Evolutionary conservation across 1,284 basidiomycete genomes (phyloP).

Genomic region (Cutaneotrichosporon sp.): DNA sequence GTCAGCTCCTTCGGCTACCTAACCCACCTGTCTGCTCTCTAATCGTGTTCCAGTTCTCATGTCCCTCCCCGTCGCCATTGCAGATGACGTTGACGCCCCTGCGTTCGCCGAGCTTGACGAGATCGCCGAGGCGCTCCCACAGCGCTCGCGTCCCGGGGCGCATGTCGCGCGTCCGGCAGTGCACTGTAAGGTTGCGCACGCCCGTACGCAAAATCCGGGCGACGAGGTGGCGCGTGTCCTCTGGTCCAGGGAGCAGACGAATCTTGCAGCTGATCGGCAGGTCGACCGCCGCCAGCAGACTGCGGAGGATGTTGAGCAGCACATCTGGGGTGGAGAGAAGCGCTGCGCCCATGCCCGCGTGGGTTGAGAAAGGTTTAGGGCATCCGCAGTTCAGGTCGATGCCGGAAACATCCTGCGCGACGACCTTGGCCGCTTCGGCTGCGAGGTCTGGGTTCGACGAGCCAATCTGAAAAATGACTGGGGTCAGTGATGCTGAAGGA

Average conservation of each 20-base stretch:
- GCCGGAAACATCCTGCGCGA: conserved; percentile 85
- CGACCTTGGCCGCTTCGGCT: conserved; percentile 79
- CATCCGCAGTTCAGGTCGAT: conserved; percentile 65
- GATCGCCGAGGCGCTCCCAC: conserved; percentile 71
- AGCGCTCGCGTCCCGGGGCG: conserved; percentile 74
- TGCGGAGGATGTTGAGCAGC: conserved; percentile 76
- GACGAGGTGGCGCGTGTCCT: conserved; percentile 80
- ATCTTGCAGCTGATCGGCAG: conserved; percentile 90
- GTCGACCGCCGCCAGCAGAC: conserved; percentile 67
- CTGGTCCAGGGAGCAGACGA: conserved; percentile 75
- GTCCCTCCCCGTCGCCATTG: conserved; percentile 87
- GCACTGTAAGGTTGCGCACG: conserved; percentile 83
- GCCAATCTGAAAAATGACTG: conserved; percentile 70
- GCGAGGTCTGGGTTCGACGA: conserved; percentile 83
- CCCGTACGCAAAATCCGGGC: conserved; percentile 81
- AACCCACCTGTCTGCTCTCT: conserved; percentile 64
- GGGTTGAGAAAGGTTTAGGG: conserved; percentile 93
- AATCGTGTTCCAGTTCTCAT: conserved; percentile 70
- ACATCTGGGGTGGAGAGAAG: conserved; percentile 86
- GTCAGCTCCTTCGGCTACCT: conserved; percentile 2
- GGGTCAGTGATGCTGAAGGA: neutral
- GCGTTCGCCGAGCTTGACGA: conserved; percentile 61
- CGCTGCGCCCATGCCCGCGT: conserved; percentile 94
- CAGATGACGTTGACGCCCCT: conserved; percentile 74
- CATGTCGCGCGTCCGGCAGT: conserved; percentile 94